A percentile compares a stretch with the other conserved stretches of the same genome.
These are phyloP conservation scores for Raffaelea arxii DNA, from an alignment of 2,329 filamentous ascomycete genomes.

Conservation along the genomic window DNA sequence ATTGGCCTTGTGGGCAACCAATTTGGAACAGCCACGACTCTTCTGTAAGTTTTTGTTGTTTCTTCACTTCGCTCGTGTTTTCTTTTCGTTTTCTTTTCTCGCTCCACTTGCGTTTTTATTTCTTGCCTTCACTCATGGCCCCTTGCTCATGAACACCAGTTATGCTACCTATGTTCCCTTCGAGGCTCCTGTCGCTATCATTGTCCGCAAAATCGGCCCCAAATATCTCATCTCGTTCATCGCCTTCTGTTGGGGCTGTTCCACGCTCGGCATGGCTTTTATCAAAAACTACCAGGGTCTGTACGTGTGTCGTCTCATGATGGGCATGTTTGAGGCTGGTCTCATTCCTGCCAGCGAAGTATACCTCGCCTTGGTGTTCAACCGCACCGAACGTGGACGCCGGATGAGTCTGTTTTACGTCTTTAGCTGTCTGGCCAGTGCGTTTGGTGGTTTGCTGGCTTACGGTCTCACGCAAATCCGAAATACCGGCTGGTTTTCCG, in stretches of 20 bases:
- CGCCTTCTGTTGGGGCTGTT: slow-evolving; percentile 1
- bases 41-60: slow-evolving; percentile 10
- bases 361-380: slow-evolving; percentile 27
- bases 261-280: slow-evolving; percentile 13
- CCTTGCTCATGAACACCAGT: slow-evolving; percentile 7
- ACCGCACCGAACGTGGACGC: slow-evolving; percentile 14
- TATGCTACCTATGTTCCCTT: slow-evolving; percentile 23
- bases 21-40: neutral
- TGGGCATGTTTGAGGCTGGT: slow-evolving; percentile 21
- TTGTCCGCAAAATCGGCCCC: slow-evolving; percentile 24
- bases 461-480: slow-evolving; percentile 27
- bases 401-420: slow-evolving; percentile 30
- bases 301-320: slow-evolving; percentile 12
- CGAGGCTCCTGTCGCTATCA: slow-evolving; percentile 20
- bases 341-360: slow-evolving; percentile 30
- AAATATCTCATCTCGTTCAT: slow-evolving; percentile 19
- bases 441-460: slow-evolving; percentile 32
- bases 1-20: slow-evolving; percentile 11
- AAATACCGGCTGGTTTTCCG: slow-evolving; percentile 21
- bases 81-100: too few relatives aligned
- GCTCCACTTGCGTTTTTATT: too few relatives aligned
- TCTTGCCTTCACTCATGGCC: slow-evolving; percentile 15
- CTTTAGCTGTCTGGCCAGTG: slow-evolving; percentile 27
- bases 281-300: slow-evolving; percentile 19
- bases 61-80: too few relatives aligned